Conservation (phyloP, 352 stramenopile genomes). For the Pythium plurisporium region DNA sequence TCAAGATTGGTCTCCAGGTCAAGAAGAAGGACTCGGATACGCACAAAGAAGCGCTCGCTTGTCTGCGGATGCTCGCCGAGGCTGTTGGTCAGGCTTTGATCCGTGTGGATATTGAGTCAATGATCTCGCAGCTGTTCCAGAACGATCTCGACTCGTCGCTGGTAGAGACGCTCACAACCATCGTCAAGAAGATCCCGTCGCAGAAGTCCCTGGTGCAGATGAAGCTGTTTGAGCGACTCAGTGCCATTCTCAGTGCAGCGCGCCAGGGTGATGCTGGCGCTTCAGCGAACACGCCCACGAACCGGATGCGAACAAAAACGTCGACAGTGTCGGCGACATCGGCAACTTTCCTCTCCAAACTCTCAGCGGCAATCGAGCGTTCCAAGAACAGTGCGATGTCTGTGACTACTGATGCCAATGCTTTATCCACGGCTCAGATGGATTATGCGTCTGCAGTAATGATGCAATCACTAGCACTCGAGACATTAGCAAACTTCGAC, state of each 20-base stretch:
- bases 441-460: conserved; percentile 51
- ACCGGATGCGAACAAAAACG: conserved; percentile 64
- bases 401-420: conserved; percentile 33
- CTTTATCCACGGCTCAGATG: conserved; percentile 22
- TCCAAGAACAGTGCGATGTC: conserved; percentile 34
- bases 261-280: conserved; percentile 42
- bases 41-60: conserved; percentile 79
- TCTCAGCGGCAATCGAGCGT: conserved; percentile 49
- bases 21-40: conserved; percentile 82
- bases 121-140: conserved; percentile 76
- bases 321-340: conserved; percentile 68
- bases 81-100: conserved; percentile 65
- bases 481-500: conserved; percentile 84
- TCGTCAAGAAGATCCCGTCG: conserved; percentile 78
- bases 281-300: conserved; percentile 49
- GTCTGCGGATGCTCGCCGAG: conserved; percentile 77
- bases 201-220: conserved; percentile 78
- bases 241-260: conserved; percentile 50
- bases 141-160: conserved; percentile 78
- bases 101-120: conserved; percentile 78
- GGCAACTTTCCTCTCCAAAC: conserved; percentile 66
- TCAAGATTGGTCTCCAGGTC: conserved; percentile 81
- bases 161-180: conserved; percentile 79
- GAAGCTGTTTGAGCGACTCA: conserved; percentile 82
- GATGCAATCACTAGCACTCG: conserved; percentile 80